phyloP scores from a whole-genome alignment of 768 basidiomycete genomes.

The Trametes cinnabarina region DNA sequence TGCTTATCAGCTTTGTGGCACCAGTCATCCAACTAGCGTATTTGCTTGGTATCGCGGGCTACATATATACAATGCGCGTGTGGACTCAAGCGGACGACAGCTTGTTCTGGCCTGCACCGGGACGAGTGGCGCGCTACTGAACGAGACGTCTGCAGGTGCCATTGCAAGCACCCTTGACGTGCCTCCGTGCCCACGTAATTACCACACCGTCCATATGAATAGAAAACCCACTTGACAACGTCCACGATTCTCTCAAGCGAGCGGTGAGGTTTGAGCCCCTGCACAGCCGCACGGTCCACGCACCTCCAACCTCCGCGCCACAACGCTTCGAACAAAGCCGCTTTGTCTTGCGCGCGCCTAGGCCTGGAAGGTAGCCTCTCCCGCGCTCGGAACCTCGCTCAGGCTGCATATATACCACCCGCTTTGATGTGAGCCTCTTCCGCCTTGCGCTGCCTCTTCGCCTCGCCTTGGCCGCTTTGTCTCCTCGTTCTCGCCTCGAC shows the following conservation, averaged over 20 bases:
- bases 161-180: background rate
- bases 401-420: slow-evolving; percentile 6
- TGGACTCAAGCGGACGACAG: slow-evolving; percentile 46
- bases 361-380: background rate
- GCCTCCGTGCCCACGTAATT: background rate
- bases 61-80: slow-evolving; percentile 48
- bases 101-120: slow-evolving; percentile 41
- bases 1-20: slow-evolving; percentile 4
- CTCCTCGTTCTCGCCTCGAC: too few relatives aligned
- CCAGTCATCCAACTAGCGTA: slow-evolving; percentile 59
- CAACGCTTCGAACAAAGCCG: slow-evolving; percentile 5
- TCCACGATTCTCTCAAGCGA: background rate
- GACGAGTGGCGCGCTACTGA: slow-evolving; percentile 10
- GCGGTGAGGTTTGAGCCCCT: background rate
- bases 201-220: background rate
- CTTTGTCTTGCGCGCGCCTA: slow-evolving; percentile 6
- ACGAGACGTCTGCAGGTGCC: background rate
- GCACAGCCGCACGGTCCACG: background rate
- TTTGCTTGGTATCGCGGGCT: slow-evolving; percentile 56
- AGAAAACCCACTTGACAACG: background rate
- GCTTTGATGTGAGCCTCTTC: background rate
- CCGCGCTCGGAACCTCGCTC: background rate
- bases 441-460: background rate
- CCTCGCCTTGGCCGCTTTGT: slow-evolving; percentile 2
- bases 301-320: background rate